Percentiles rank a stretch among this genome's conserved stretches.
Evolutionary conservation across 768 basidiomycete species (phyloP).

Genomic region (Sutorius australiensis): DNA sequence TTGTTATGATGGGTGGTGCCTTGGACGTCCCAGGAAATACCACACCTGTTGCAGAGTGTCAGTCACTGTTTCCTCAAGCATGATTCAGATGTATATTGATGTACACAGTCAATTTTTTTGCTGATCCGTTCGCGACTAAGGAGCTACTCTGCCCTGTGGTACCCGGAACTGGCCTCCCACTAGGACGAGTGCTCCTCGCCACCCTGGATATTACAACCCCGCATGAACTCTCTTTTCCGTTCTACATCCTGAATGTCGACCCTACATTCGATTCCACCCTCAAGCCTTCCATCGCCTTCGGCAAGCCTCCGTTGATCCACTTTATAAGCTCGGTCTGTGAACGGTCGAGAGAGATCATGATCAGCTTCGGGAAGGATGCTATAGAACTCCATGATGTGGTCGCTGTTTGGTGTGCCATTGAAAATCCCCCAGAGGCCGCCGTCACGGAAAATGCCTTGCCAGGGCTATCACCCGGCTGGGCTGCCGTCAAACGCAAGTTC

Average conservation of each 20-base stretch:
- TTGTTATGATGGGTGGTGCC: slow-evolving; percentile 92
- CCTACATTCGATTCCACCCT: slow-evolving; percentile 49
- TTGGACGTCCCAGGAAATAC: slow-evolving; percentile 90
- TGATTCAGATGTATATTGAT: not conserved
- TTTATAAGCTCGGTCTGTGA: slow-evolving; percentile 81
- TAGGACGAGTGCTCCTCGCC: slow-evolving; percentile 63
- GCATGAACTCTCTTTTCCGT: slow-evolving; percentile 72
- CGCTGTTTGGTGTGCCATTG: slow-evolving; percentile 84
- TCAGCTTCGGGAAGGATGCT: slow-evolving; percentile 74
- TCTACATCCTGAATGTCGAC: slow-evolving; percentile 59
- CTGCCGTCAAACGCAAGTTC: slow-evolving; percentile 47
- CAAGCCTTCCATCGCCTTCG: slow-evolving; percentile 42
- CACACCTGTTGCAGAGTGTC: slow-evolving; percentile 79
- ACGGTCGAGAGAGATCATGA: slow-evolving; percentile 71
- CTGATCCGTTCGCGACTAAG: slow-evolving; percentile 81
- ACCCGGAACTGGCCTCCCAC: slow-evolving; percentile 46
- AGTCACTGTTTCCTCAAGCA: slow-evolving; percentile 18
- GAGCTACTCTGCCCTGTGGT: slow-evolving; percentile 51
- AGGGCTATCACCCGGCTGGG: slow-evolving; percentile 53
- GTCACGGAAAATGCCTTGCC: slow-evolving; percentile 24
- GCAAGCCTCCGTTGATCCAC: slow-evolving; percentile 61
- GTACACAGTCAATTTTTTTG: slow-evolving; percentile 72
- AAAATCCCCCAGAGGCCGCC: slow-evolving; percentile 51
- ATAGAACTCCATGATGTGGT: slow-evolving; percentile 91
- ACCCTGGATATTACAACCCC: slow-evolving; percentile 81